Evolutionary conservation across 2,329 filamentous ascomycete genomes (phyloP).

Genomic region (Fusarium sacchari): DNA sequence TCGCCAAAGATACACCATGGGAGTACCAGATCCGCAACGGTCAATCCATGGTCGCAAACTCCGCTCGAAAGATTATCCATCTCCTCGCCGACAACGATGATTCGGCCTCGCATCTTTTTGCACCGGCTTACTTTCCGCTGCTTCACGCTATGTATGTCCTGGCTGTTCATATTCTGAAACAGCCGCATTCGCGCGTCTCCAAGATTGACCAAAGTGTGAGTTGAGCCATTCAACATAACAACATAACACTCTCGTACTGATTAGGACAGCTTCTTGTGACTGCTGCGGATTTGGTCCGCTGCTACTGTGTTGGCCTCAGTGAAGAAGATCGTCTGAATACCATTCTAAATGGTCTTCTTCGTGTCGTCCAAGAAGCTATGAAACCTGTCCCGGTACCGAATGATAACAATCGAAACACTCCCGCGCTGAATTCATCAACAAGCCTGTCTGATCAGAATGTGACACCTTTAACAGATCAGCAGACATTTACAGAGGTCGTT

Average conservation of each 20-base stretch:
- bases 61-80: neutral
- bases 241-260: accelerated
- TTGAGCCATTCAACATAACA: neutral
- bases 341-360: neutral
- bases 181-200: neutral
- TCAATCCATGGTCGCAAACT: slow-evolving; percentile 6
- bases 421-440: accelerated
- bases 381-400: accelerated
- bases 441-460: accelerated
- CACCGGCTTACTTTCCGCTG: neutral
- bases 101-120: neutral
- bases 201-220: slow-evolving; percentile 15
- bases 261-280: neutral
- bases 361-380: slow-evolving; percentile 4
- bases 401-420: accelerated
- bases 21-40: slow-evolving; percentile 1
- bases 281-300: neutral
- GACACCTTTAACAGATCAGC: accelerated
- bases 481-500: neutral
- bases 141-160: slow-evolving; percentile 3
- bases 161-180: neutral
- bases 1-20: slow-evolving; percentile 1
- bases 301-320: neutral
- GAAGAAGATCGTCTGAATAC: neutral
- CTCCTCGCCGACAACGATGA: neutral